These are phyloP conservation scores for Coelastrella sp. DNA, from an alignment of 139 green algal genomes.

Conservation along the genomic window DNA sequence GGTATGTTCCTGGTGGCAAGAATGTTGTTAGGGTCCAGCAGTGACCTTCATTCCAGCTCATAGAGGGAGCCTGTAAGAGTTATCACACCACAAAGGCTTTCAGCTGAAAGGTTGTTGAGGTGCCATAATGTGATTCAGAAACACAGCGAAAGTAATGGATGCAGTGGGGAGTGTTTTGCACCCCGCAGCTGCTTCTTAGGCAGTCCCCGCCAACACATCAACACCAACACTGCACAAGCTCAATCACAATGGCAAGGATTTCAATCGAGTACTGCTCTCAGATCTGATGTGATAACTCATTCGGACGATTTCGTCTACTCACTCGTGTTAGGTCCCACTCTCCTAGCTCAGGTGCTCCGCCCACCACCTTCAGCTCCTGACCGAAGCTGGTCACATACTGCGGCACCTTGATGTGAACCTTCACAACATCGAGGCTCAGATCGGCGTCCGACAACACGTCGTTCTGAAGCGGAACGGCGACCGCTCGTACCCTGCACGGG, in stretches of 20 bases:
- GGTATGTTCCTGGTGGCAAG: conserved; percentile 30
- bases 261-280: too few relatives aligned
- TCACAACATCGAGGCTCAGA: conserved; percentile 3
- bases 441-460: not conserved
- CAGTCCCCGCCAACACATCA: too few relatives aligned
- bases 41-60: conserved; percentile 36
- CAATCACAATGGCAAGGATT: too few relatives aligned
- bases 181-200: too few relatives aligned
- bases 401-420: conserved; percentile 12
- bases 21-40: conserved; percentile 32
- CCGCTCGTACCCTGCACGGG: not conserved
- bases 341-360: conserved; percentile 32
- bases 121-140: too few relatives aligned
- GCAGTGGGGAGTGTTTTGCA: too few relatives aligned
- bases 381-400: conserved; percentile 23
- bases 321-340: conserved; percentile 28
- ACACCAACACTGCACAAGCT: too few relatives aligned
- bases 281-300: too few relatives aligned
- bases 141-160: too few relatives aligned
- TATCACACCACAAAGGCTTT: too few relatives aligned
- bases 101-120: too few relatives aligned
- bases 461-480: conserved; percentile 25
- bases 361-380: conserved; percentile 30
- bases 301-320: too few relatives aligned
- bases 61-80: conserved; percentile 21